Evolutionary conservation across 352 stramenopile genomes (phyloP), one percentile per base, ranked within the genome.

Genomic region (Phytophthora brassicae): DNA sequence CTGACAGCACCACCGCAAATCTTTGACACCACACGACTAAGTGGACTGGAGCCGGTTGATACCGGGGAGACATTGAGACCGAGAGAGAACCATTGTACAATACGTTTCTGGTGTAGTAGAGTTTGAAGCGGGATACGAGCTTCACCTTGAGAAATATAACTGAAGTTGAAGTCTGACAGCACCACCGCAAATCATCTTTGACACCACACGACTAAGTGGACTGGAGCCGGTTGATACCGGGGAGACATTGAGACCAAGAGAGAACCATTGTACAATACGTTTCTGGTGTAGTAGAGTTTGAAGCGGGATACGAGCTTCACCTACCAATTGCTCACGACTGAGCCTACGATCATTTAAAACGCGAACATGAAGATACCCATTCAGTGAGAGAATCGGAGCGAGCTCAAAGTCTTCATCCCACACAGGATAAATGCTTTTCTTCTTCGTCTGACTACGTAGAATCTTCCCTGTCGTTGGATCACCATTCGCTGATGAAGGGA

Each of bases 341-440:
- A 84, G 67, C 60, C 82, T 81, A 0, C 82, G 79, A 55, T 94
- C 81, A 50, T 94, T 90, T 13, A 91, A 60, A 6, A 94, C 47
- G 1, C 81, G 82, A 9, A 94, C 49, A 26, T 80, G 71, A 6
- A 94, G 71, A 48, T 74, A 82, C 19, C 79, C 76, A n/a, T 81
- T 84, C 6, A 94, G 55, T 2, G 81, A 87, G n/a, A 86, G 47
- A 20, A 92, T 72, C 0, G 79, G 79, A 23, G 63, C 23, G 26
- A 92, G 75, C 46, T 82, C 81, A 42, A 94, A 94, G 9, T 85
- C 75, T 64, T 94, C 82, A 5, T 94, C 79, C 84, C 84, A 94
- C 2, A 90, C 66, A 1, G 84, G 84, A 62, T 88, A 94, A 64
- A 91, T 66, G 38, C 66, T 91, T 59, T 87, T 83, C 68, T 87